Conservation (phyloP, 495 filamentous ascomycete species). For the Penicillium tannophilum region DNA sequence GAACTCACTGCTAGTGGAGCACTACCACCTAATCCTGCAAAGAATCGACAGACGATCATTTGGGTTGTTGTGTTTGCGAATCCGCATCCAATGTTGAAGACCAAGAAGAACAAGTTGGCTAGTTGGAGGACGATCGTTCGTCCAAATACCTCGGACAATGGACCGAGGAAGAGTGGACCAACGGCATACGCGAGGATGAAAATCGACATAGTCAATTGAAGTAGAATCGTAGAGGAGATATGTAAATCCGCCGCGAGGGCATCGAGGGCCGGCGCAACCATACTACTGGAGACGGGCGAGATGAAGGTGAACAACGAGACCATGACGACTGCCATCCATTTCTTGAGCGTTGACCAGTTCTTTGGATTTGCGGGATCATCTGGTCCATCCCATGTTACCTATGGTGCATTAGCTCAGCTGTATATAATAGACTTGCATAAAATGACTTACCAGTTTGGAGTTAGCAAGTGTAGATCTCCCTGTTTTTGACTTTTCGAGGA, state of each 20-base stretch:
- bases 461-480: constrained; percentile 5
- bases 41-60: constrained; percentile 59
- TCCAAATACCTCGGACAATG: constrained; percentile 76
- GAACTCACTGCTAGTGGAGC: constrained; percentile 51
- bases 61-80: constrained; percentile 51
- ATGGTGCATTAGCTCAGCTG: neutral
- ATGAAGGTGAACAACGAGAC: constrained; percentile 70
- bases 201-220: constrained; percentile 65
- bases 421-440: neutral
- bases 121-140: constrained; percentile 61
- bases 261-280: constrained; percentile 69
- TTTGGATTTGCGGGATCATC: constrained; percentile 61
- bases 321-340: constrained; percentile 64
- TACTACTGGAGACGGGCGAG: constrained; percentile 69
- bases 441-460: constrained; percentile 3
- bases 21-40: constrained; percentile 60
- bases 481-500: constrained; percentile 5
- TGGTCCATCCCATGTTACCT: constrained; percentile 57
- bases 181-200: constrained; percentile 77
- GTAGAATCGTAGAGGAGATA: constrained; percentile 57
- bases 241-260: constrained; percentile 60
- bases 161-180: constrained; percentile 69
- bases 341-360: constrained; percentile 57
- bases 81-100: constrained; percentile 60
- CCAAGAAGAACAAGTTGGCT: constrained; percentile 66